These are phyloP conservation scores for Lipomyces kockii DNA, from an alignment of 805 yeast genomes.

Conservation along the genomic window DNA sequence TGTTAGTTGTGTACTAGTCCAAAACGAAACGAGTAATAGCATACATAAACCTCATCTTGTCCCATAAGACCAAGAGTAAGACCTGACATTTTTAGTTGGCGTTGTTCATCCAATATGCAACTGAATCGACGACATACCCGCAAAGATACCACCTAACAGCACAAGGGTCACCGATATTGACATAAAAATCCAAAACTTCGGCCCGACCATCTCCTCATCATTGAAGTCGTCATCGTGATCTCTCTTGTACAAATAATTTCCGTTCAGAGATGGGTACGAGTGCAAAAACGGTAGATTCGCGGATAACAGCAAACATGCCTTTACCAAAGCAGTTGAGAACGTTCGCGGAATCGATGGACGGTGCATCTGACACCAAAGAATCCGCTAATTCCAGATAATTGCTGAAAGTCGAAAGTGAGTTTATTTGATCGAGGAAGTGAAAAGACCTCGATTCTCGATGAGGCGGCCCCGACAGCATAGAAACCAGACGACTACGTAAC, in stretches of 20 bases:
- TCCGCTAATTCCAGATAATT: background rate
- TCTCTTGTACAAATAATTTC: background rate
- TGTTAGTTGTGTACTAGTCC: background rate
- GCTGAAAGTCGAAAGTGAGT: background rate
- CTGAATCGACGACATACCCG: constrained; percentile 52
- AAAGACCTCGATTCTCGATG: background rate
- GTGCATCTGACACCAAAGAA: constrained; percentile 23
- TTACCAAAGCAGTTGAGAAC: constrained; percentile 20
- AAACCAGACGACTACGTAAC: background rate
- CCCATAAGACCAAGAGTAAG: constrained; percentile 97
- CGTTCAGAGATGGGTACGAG: background rate
- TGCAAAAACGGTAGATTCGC: constrained; percentile 15
- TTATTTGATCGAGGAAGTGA: background rate
- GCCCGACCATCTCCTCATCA: constrained; percentile 37
- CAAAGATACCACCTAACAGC: constrained; percentile 84
- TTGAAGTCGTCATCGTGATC: constrained; percentile 28
- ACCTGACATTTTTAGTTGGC: constrained; percentile 15
- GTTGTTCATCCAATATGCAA: background rate
- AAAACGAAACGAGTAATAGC: constrained; percentile 8
- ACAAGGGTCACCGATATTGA: constrained; percentile 63
- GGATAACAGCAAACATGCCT: constrained; percentile 31
- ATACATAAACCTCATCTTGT: constrained; percentile 84
- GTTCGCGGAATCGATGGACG: constrained; percentile 25
- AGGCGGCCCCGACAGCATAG: too few relatives aligned
- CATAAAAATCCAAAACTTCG: constrained; percentile 43